Evolutionary conservation across 345 rosid genomes (phyloP).

Genomic region (Hypericum androsaemum): DNA sequence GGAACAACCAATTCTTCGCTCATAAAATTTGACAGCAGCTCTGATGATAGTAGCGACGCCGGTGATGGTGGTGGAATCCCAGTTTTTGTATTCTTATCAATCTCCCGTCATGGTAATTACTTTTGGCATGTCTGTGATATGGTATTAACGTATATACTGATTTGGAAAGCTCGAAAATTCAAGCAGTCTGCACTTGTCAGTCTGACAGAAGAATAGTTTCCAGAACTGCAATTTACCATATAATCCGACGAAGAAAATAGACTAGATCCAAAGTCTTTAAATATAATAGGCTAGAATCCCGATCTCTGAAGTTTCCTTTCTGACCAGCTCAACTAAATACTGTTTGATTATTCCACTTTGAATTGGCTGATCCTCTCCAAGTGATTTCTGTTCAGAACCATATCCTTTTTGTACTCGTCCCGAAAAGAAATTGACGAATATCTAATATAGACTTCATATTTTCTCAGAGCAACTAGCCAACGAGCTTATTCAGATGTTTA

Average conservation of each 20-base stretch:
- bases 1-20: conserved; percentile 38
- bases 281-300: no score
- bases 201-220: no score
- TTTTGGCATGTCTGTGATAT: not conserved
- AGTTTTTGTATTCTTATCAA: conserved; percentile 51
- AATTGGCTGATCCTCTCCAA: no score
- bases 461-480: conserved; percentile 59
- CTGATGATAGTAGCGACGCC: conserved; percentile 38
- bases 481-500: conserved; percentile 72
- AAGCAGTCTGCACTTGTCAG: not conserved
- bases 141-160: not conserved
- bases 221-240: no score
- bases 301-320: no score
- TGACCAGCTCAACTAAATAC: no score
- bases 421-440: not conserved
- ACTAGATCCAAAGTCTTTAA: no score
- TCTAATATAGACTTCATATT: conserved; percentile 13
- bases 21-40: conserved; percentile 46
- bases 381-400: no score
- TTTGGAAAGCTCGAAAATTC: not conserved
- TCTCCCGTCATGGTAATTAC: conserved; percentile 50
- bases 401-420: no score
- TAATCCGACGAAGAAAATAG: no score
- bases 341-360: no score
- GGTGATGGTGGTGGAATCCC: conserved; percentile 76